A percentile compares a stretch with the other conserved stretches of the same genome.
phyloP scores from a whole-genome alignment of 2,329 filamentous ascomycete genomes.

The Diaporthe humulicola region DNA sequence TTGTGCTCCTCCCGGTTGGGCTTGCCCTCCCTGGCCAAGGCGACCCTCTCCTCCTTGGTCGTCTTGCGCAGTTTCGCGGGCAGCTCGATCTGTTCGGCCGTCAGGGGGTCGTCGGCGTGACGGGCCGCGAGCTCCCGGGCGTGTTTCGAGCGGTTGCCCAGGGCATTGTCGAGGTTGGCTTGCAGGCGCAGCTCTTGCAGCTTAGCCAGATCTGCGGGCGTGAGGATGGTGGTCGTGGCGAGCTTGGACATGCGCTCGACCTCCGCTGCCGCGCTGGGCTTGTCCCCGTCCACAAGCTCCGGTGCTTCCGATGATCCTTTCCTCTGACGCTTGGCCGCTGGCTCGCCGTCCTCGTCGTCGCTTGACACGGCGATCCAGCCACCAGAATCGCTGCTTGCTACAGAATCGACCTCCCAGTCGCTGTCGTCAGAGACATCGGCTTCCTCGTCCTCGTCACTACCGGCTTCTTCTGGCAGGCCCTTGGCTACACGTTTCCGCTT shows the following conservation, averaged over 20 bases:
- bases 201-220: slow-evolving; percentile 95
- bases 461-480: slow-evolving; percentile 74
- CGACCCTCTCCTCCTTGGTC: slow-evolving; percentile 91
- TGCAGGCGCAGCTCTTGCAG: slow-evolving; percentile 87
- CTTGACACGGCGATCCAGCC: slow-evolving; percentile 91
- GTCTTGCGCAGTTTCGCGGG: slow-evolving; percentile 84
- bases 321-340: slow-evolving; percentile 75
- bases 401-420: slow-evolving; percentile 73
- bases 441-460: slow-evolving; percentile 72
- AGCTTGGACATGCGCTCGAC: slow-evolving; percentile 75
- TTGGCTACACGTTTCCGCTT: slow-evolving; percentile 78
- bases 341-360: slow-evolving; percentile 83
- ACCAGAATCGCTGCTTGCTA: slow-evolving; percentile 77
- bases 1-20: slow-evolving; percentile 84
- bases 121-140: slow-evolving; percentile 66
- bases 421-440: slow-evolving; percentile 73
- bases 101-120: slow-evolving; percentile 89
- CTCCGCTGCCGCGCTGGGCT: slow-evolving; percentile 60
- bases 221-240: slow-evolving; percentile 94
- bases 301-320: slow-evolving; percentile 45
- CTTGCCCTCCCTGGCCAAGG: slow-evolving; percentile 85
- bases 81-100: slow-evolving; percentile 91
- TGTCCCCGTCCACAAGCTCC: slow-evolving; percentile 51
- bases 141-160: slow-evolving; percentile 62
- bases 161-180: slow-evolving; percentile 76